Evolutionary conservation across 148 eudicot genomes (phyloP).

Genomic region (Vaccinium darrowii): DNA sequence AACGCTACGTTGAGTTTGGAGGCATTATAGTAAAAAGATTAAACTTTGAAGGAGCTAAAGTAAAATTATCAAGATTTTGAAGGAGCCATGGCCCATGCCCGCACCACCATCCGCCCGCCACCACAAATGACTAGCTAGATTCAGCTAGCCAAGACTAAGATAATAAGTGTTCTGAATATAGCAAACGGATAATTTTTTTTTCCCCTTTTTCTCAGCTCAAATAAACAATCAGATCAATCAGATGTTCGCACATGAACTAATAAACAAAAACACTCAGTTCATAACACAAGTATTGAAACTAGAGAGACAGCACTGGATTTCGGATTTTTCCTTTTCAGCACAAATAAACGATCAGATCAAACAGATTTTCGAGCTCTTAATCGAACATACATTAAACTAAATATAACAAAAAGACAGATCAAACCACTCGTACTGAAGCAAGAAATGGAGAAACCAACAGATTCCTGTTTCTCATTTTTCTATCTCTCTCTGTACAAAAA

Average conservation of each 20-base stretch:
- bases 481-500: no score
- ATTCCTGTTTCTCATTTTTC: no score
- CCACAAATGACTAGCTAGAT: background rate
- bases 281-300: background rate
- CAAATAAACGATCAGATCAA: background rate
- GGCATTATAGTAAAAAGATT: no score
- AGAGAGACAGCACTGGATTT: no score
- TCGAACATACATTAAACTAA: no score
- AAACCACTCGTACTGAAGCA: no score
- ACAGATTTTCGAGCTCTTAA: no score
- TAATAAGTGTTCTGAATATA: background rate
- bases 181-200: background rate
- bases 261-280: background rate
- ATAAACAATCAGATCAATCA: background rate
- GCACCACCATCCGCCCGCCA: background rate
- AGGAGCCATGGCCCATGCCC: background rate
- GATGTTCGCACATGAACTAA: background rate
- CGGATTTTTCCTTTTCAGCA: no score
- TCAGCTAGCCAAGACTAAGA: background rate
- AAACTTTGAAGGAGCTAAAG: no score
- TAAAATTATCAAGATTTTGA: background rate
- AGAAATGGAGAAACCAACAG: no score
- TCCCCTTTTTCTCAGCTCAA: background rate
- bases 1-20: no score
- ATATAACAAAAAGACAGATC: no score